A percentile compares a stretch with the other conserved stretches of the same genome.
Evolutionary conservation across 495 filamentous ascomycete species (phyloP).

Genomic region (Daldinia decipiens): DNA sequence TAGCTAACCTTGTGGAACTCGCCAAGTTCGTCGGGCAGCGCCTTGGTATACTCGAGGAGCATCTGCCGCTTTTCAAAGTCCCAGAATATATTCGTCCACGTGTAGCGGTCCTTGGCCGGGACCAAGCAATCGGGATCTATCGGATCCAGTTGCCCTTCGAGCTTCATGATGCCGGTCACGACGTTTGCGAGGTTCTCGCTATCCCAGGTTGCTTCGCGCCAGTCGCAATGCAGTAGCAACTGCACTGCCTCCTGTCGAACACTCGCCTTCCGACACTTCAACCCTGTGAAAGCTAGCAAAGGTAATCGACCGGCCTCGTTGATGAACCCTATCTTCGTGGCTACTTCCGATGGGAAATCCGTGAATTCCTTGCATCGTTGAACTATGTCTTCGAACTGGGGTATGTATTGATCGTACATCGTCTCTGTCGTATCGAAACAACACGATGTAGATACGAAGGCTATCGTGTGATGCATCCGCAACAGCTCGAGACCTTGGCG

Average conservation of each 20-base stretch:
- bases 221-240: constrained; percentile 24
- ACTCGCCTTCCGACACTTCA: constrained; percentile 36
- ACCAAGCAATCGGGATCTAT: not conserved
- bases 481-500: constrained; percentile 37
- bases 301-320: constrained; percentile 37
- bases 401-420: constrained; percentile 40
- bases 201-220: constrained; percentile 43
- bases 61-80: constrained; percentile 41
- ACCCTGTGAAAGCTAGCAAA: constrained; percentile 31
- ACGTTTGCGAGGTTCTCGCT: constrained; percentile 31
- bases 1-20: constrained; percentile 58
- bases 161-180: constrained; percentile 32
- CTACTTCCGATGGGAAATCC: constrained; percentile 11
- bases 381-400: constrained; percentile 40
- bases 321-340: constrained; percentile 27
- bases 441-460: constrained; percentile 29
- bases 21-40: constrained; percentile 30
- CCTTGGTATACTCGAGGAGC: constrained; percentile 40
- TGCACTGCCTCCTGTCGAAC: constrained; percentile 30
- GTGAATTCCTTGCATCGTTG: constrained; percentile 32
- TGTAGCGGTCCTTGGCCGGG: constrained; percentile 28
- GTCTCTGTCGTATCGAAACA: constrained; percentile 44
- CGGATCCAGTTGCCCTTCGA: constrained; percentile 35
- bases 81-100: constrained; percentile 44
- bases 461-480: constrained; percentile 29